Conservation (phyloP, 495 filamentous ascomycete genomes). For the Penicillium tannophilum region DNA sequence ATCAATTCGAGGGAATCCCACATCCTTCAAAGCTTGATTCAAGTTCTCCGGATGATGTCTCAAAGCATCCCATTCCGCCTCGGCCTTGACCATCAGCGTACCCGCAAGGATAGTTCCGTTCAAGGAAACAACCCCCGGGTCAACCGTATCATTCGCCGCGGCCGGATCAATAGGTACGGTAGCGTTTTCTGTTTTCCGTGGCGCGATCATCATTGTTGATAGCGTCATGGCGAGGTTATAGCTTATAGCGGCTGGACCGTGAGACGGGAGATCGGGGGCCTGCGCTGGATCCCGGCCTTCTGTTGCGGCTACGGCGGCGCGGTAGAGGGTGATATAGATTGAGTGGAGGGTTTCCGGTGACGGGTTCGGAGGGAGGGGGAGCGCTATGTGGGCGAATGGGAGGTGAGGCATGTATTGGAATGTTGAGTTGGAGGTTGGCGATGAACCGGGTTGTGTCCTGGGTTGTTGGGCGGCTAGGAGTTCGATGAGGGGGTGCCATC, state of each 20-base stretch:
- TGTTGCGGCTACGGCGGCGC: conserved; percentile 46
- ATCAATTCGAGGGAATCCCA: conserved; percentile 57
- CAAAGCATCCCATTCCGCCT: conserved; percentile 70
- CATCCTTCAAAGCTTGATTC: conserved; percentile 54
- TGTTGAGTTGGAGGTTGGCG: conserved; percentile 6
- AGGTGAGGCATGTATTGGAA: conserved; percentile 36
- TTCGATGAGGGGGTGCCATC: conserved; percentile 62
- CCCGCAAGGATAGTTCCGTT: conserved; percentile 83
- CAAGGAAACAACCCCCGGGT: conserved; percentile 61
- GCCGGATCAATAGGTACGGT: conserved; percentile 32
- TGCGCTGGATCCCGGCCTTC: conserved; percentile 12
- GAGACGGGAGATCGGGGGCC: conserved; percentile 15
- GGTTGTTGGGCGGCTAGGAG: conserved; percentile 25
- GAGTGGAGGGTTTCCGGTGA: conserved; percentile 42
- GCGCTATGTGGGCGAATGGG: conserved; percentile 57
- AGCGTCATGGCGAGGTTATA: conserved; percentile 82
- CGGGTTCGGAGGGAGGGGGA: conserved; percentile 42
- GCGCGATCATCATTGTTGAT: conserved; percentile 67
- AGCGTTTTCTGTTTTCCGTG: conserved; percentile 52
- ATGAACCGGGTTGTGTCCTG: conserved; percentile 3
- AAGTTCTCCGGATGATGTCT: conserved; percentile 52
- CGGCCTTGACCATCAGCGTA: conserved; percentile 76
- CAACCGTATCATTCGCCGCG: conserved; percentile 34
- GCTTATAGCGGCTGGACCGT: conserved; percentile 60
- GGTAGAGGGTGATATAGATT: conserved; percentile 58